Percentiles rank a stretch among this genome's conserved stretches.
Conservation (phyloP, 2,329 filamentous ascomycete genomes). For the Ceratocystis cubensis region DNA sequence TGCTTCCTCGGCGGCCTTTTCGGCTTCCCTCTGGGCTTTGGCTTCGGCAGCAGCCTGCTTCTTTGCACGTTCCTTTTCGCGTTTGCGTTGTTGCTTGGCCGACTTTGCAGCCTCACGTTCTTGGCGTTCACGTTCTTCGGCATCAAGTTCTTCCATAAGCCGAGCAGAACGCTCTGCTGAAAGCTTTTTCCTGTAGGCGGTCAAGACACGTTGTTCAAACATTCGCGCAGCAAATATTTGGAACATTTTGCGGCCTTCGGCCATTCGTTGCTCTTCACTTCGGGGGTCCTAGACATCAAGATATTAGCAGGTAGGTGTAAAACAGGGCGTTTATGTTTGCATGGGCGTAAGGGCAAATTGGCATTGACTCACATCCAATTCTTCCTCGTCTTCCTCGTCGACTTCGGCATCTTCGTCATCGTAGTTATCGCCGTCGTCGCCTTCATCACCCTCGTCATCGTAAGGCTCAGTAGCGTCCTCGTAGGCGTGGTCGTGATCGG, state of each 20-base stretch:
- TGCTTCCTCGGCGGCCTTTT: conserved; percentile 78
- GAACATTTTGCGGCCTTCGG: conserved; percentile 96
- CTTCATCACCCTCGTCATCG: conserved; percentile 58
- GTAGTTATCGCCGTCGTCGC: conserved; percentile 37
- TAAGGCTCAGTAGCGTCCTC: conserved; percentile 48
- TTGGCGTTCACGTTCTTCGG: conserved; percentile 63
- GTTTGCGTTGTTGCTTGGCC: conserved; percentile 86
- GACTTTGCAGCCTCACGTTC: conserved; percentile 86
- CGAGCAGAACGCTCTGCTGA: conserved; percentile 83
- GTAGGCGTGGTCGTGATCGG: conserved; percentile 41
- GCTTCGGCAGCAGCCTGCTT: conserved; percentile 85
- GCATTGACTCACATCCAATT: conserved; percentile 18
- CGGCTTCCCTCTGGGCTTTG: conserved; percentile 73
- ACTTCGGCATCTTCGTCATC: conserved; percentile 47
- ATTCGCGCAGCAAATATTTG: conserved; percentile 98
- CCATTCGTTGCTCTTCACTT: conserved; percentile 98
- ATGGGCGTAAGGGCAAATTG: neutral
- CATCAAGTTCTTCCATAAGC: conserved; percentile 79
- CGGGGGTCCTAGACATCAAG: conserved; percentile 58
- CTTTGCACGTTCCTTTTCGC: conserved; percentile 82
- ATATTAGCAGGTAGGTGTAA: too few species aligned
- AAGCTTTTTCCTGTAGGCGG: conserved; percentile 96
- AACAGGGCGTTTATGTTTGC: neutral
- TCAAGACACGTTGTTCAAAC: conserved; percentile 95
- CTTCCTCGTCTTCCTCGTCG: conserved; percentile 20